phyloP scores from a whole-genome alignment of 306 rosid species.

The Echinosophora koreensis region DNA sequence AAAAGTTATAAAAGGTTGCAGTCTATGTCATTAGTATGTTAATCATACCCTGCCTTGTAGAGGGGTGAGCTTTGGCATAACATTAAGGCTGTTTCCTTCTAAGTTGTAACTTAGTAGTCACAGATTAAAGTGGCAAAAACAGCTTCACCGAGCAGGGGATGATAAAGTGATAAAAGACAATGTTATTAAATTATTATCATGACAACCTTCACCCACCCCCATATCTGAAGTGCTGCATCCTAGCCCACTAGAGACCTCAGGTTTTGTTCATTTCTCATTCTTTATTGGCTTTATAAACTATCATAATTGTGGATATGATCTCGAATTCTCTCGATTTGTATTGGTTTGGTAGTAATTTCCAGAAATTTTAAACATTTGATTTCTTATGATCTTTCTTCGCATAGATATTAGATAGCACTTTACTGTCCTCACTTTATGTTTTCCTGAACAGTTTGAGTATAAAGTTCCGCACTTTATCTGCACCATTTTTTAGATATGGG shows the following conservation, averaged over 20 bases:
- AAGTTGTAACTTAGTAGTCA: neutral
- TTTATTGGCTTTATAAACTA: neutral
- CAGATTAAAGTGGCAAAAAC: neutral
- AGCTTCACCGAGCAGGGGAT: slow-evolving; percentile 1
- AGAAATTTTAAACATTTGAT: neutral
- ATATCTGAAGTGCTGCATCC: neutral
- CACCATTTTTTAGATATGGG: neutral
- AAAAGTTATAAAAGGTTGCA: neutral
- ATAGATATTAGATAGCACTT: neutral
- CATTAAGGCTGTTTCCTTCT: neutral
- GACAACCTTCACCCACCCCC: neutral
- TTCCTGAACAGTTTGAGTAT: neutral
- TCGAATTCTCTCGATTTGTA: neutral
- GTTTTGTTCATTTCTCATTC: slow-evolving; percentile 7
- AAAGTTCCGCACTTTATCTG: neutral
- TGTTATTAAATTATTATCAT: neutral
- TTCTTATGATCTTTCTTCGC: neutral
- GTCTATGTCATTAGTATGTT: neutral
- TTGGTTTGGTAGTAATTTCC: neutral
- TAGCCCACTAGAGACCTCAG: neutral
- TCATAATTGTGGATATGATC: neutral
- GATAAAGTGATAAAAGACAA: neutral
- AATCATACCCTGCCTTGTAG: neutral
- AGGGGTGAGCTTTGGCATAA: neutral
- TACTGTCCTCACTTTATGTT: neutral